Evolutionary conservation across 208 protist genomes (phyloP).

Genomic region (Wallacemonas sp.): DNA sequence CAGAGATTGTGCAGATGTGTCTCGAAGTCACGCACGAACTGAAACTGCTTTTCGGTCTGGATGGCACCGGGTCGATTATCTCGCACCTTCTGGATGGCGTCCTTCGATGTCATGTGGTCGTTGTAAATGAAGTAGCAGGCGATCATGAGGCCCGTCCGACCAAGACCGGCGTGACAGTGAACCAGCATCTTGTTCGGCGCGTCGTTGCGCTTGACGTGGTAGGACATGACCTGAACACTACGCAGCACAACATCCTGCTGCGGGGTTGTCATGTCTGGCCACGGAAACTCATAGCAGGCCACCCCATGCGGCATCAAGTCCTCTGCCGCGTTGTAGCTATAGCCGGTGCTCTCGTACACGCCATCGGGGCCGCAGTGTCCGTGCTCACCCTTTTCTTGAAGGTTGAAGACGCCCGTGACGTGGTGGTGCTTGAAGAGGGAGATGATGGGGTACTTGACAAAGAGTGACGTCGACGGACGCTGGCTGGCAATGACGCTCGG

Average conservation of each 20-base stretch:
- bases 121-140: conserved; percentile 91
- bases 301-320: conserved; percentile 88
- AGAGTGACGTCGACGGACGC: conserved; percentile 80
- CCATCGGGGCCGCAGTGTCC: conserved; percentile 88
- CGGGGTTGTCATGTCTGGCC: conserved; percentile 90
- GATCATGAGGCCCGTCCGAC: conserved; percentile 90
- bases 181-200: conserved; percentile 72
- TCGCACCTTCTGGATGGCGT: conserved; percentile 79
- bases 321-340: conserved; percentile 86
- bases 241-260: conserved; percentile 85
- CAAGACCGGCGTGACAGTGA: conserved; percentile 92
- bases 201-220: conserved; percentile 77
- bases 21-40: conserved; percentile 89
- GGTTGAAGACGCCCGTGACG: conserved; percentile 85
- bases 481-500: conserved; percentile 86
- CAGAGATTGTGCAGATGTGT: conserved; percentile 79
- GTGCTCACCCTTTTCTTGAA: conserved; percentile 92
- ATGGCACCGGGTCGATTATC: conserved; percentile 72
- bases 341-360: conserved; percentile 80
- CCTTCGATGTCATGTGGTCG: conserved; percentile 60
- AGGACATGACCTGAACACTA: conserved; percentile 91
- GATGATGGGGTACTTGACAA: conserved; percentile 84
- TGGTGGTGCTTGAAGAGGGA: conserved; percentile 75
- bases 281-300: conserved; percentile 90
- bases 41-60: conserved; percentile 78